Evolutionary conservation across 768 basidiomycete species (phyloP).

Genomic region (Rhodotorula diobovata): DNA sequence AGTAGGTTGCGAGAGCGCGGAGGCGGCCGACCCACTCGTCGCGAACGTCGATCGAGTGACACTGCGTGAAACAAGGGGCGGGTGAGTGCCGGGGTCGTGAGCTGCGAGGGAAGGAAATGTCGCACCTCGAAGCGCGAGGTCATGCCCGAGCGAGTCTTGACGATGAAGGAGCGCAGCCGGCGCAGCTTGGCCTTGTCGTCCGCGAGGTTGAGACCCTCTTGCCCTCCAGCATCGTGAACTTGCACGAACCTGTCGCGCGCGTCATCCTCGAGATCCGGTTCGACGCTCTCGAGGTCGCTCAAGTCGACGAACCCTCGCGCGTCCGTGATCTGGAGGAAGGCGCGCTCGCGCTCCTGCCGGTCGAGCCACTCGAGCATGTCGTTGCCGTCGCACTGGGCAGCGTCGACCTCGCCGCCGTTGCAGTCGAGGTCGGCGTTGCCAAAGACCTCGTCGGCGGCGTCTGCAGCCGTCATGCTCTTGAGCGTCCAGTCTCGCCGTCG

Average conservation of each 20-base stretch:
- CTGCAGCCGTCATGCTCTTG: conserved; percentile 39
- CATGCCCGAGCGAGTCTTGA: conserved; percentile 64
- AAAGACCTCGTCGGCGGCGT: not conserved
- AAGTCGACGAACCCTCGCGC: conserved; percentile 63
- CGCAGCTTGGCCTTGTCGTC: conserved; percentile 48
- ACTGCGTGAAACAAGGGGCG: conserved; percentile 54
- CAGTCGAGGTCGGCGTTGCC: conserved; percentile 16
- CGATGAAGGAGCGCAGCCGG: conserved; percentile 70
- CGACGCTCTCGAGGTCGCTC: conserved; percentile 61
- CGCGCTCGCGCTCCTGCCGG: conserved; percentile 43
- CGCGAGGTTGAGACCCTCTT: conserved; percentile 49
- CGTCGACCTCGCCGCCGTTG: not conserved
- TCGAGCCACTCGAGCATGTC: conserved; percentile 42
- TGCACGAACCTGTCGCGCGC: conserved; percentile 12
- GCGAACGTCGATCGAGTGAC: conserved; percentile 52
- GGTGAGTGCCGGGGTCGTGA: conserved; percentile 39
- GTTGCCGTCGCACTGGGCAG: conserved; percentile 1
- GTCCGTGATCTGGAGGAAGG: conserved; percentile 45
- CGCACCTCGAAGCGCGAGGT: conserved; percentile 74
- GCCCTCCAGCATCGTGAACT: conserved; percentile 30
- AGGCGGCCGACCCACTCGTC: conserved; percentile 82
- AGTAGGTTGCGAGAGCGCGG: conserved; percentile 66
- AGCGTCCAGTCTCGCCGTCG: conserved; percentile 61
- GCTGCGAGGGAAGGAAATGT: not conserved
- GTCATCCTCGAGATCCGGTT: conserved; percentile 31